Conservation (phyloP, 805 yeast genomes). For the Monosporozyma servazzii region DNA sequence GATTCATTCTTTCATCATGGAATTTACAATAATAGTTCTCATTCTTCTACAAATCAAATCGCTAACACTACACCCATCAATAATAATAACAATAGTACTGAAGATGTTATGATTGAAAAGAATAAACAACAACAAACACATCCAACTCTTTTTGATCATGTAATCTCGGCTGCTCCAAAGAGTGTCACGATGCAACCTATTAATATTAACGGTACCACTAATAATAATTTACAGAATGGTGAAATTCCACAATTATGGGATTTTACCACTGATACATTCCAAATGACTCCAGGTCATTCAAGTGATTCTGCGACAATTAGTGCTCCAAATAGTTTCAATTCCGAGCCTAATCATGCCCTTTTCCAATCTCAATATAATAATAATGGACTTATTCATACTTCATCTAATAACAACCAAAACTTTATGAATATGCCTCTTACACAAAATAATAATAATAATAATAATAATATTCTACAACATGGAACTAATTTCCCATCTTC, state of each 20-base stretch:
- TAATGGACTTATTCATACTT: neutral
- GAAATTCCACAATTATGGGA: constrained; percentile 35
- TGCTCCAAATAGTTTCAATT: constrained; percentile 29
- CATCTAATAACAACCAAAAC: constrained; percentile 1
- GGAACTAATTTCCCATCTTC: constrained; percentile 1
- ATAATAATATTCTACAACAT: neutral
- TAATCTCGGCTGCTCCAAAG: neutral
- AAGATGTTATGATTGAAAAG: neutral
- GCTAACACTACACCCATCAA: neutral
- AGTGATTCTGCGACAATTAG: constrained; percentile 30
- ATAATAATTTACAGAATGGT: constrained; percentile 24
- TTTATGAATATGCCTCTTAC: neutral
- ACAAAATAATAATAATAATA: neutral
- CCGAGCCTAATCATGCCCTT: constrained; percentile 10
- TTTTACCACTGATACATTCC: constrained; percentile 31
- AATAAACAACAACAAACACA: neutral
- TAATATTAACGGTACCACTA: constrained; percentile 12
- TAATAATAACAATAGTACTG: neutral
- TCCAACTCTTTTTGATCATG: constrained; percentile 5
- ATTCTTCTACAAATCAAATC: neutral
- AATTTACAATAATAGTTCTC: neutral
- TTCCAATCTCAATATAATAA: neutral
- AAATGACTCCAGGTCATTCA: constrained; percentile 28
- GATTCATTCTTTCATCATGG: constrained; percentile 5
- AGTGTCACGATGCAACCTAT: constrained; percentile 13